Base-by-base conservation (phyloP, 225 moss, liverwort and hornwort genomes). In the Thuidium tamariscinum region DNA sequence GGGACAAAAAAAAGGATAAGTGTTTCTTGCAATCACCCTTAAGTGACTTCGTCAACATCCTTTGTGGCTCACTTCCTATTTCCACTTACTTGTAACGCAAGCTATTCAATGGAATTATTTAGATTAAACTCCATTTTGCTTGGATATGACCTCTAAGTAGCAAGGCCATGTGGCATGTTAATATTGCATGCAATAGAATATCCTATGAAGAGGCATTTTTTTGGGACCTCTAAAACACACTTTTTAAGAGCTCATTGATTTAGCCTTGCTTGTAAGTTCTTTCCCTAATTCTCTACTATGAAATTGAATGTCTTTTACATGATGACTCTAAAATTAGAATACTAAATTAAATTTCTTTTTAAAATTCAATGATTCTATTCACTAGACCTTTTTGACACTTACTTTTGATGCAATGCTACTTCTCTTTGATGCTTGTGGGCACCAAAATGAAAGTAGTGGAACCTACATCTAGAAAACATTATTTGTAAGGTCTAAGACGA, bases 151-250 rank as follows among this genome's bases (percentile, higher is more conserved):
- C 5, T 64, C n/a, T n/a, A n/a, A n/a, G 4, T 34, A 2, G 19
- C 6, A 65, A 3, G 10, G 10, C 3, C 19, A n/a, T 65, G 10
- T 10, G 5, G 7, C 1, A 9, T 65, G 20, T 20, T 36, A 20
- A 17, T 36, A 20, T 66, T 21, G 3, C 21, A 11, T 11, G 11
- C 11, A 6, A 66, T 66, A 19, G n/a, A n/a, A 65, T 65, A n/a
- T 65, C 32, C 19, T 65, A n/a, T n/a, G 11, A 11, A 66, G 6
- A 36, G 5, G 6, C 11, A 36, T 65, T n/a, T 66, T 10, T 36
- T 1, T 3, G 21, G n/a, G 6, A 36, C 2, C 19, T 65, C 0
- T 65, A 65, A 5, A 34, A 18, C 1, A 5, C 1, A 16, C 7
- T 8, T 32, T 64, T 16, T 63, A 10, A n/a, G 19, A 9, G 36